Evolutionary conservation across 1,139 yeast genomes (phyloP), one percentile per base, ranked within the genome.

Genomic region (Candida sp.): DNA sequence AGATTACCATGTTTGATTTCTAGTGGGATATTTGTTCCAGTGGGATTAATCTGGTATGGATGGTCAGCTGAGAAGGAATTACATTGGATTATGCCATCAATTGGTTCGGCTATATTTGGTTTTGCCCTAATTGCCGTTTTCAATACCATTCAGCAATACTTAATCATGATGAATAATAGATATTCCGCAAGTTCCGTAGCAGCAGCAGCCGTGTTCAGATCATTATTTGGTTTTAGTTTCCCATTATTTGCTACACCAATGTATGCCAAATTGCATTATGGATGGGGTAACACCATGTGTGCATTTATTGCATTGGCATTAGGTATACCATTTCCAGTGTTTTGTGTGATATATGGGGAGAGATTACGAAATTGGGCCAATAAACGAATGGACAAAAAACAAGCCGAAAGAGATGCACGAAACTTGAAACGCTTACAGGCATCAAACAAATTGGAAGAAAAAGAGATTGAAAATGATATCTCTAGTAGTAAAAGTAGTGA

Each of bases 231-330:
- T 1, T 80, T 79, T 52, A 70, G 74, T 15, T 79, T 81, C 59
- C 82, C 81, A 21, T 56, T 76, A 36, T 76, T 75, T 53, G 77
- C 77, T 4, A 58, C 62, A 12, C 58, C 63, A 19, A 72, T 76
- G 79, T 76, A 73, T 50, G 62, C 51, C 22, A 58, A 46, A 22
- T 54, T 76, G 27, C 78, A 81, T 25, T 81, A 80, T 50, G 88
- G 87, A 5, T 82, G 87, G 87, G 84, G 85, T 15, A 79, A 79
- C 51, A 77, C 86, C 0, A 57, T 82, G 54, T 78, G 82, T 56
- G 87, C 78, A 0, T 64, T 81, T 33, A 61, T 81, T 39, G 82
- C 77, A 7, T 54, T 81, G 30, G 73, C 68, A 1, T 64, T 82
- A 38, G 88, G 88, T 5, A 62, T 82, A 5, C 87, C 86, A 4